These are phyloP conservation scores for Diddensiella santjacobensis DNA, from an alignment of 805 yeast genomes.

Conservation along the genomic window DNA sequence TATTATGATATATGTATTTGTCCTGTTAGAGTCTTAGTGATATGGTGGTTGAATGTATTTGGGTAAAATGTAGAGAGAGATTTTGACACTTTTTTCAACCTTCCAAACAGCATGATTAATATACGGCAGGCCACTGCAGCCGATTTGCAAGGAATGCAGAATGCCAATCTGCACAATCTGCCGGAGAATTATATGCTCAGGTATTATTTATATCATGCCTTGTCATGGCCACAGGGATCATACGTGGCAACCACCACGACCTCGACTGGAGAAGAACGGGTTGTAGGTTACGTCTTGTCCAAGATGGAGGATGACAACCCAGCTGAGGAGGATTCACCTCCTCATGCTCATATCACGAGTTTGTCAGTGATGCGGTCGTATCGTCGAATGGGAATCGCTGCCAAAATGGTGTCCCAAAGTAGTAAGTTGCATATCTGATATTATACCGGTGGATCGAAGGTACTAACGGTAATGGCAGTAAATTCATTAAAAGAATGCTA, in stretches of 20 bases:
- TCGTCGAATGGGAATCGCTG: conserved; percentile 93
- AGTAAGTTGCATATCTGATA: not conserved
- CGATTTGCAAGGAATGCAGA: conserved; percentile 93
- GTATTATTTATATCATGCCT: conserved; percentile 87
- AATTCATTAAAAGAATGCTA: conserved; percentile 78
- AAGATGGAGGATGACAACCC: conserved; percentile 86
- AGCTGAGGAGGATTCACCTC: conserved; percentile 22
- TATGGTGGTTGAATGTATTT: too few species aligned
- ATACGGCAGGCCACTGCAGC: conserved; percentile 82
- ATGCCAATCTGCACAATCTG: conserved; percentile 83
- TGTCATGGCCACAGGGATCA: conserved; percentile 97
- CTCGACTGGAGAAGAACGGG: conserved; percentile 67
- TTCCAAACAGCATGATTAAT: conserved; percentile 57
- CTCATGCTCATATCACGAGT: conserved; percentile 93
- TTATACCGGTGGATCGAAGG: not conserved
- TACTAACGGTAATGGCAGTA: conserved; percentile 55
- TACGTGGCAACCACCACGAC: conserved; percentile 79
- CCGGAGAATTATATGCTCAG: conserved; percentile 94
- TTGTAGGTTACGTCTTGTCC: conserved; percentile 94
- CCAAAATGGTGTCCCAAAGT: conserved; percentile 58
- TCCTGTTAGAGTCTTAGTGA: too few species aligned
- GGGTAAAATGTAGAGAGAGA: too few species aligned
- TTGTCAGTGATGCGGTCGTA: conserved; percentile 93
- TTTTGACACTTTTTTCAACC: too few species aligned
- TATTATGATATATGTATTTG: too few species aligned